Evolutionary conservation across 2,329 filamentous ascomycete genomes (phyloP).

Genomic region (Ilyonectria robusta): DNA sequence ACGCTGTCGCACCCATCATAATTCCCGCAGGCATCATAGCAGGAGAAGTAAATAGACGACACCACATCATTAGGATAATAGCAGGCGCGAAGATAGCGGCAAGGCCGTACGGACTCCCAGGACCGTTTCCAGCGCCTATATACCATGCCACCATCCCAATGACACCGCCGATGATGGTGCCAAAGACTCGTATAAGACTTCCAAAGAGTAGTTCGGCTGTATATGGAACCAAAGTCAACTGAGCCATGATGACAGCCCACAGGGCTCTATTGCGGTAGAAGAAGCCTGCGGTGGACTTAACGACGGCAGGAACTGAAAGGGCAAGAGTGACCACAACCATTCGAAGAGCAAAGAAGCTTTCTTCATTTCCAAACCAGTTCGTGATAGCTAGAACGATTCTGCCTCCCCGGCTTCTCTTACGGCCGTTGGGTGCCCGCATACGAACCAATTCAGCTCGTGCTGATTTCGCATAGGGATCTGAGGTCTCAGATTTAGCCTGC

Average conservation of each 20-base stretch:
- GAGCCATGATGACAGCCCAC: conserved; percentile 40
- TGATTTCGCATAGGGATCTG: too few relatives aligned
- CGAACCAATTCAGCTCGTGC: too few relatives aligned
- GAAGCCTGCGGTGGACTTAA: conserved; percentile 31
- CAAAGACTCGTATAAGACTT: conserved; percentile 15
- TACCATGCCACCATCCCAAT: conserved; percentile 19
- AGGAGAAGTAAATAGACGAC: conserved; percentile 34
- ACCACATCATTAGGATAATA: conserved; percentile 37
- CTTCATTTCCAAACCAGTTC: conserved; percentile 1
- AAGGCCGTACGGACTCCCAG: conserved; percentile 34
- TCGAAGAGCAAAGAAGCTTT: conserved; percentile 15
- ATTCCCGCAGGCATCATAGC: conserved; percentile 33
- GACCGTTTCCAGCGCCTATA: conserved; percentile 13
- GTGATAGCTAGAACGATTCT: conserved; percentile 3
- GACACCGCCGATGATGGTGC: conserved; percentile 19
- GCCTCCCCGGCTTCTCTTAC: too few relatives aligned
- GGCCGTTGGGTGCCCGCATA: too few relatives aligned
- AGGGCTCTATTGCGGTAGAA: conserved; percentile 38
- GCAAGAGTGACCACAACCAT: conserved; percentile 12
- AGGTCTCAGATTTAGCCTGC: too few relatives aligned
- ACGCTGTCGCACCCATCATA: conserved; percentile 39
- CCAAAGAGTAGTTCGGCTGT: conserved; percentile 36
- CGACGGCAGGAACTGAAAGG: conserved; percentile 9
- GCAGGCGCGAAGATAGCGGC: conserved; percentile 35
- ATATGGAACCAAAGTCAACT: conserved; percentile 36